A percentile compares a stretch with the other conserved stretches of the same genome.
phyloP scores from a whole-genome alignment of 1,284 basidiomycete genomes.

The Fomitopsis pinicola region DNA sequence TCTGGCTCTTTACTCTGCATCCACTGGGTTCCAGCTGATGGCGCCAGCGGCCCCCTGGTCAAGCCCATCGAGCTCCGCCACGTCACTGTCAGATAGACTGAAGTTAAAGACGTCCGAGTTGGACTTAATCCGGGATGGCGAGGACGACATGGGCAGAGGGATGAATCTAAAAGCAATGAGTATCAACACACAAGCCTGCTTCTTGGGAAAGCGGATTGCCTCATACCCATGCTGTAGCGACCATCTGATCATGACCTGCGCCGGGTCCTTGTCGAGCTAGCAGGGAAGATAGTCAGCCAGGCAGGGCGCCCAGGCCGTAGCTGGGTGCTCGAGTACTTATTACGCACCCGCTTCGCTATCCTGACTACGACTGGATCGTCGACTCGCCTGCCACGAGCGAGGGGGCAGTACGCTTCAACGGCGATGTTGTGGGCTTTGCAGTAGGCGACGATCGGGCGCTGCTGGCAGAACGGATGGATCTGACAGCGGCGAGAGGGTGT shows the following conservation, averaged over 20 bases:
- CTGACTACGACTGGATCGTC: conserved; percentile 36
- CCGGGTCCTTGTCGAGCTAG: conserved; percentile 43
- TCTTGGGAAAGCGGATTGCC: not conserved
- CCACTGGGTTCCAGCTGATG: conserved; percentile 45
- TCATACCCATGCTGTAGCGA: conserved; percentile 49
- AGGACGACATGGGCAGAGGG: conserved; percentile 50
- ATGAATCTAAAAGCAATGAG: conserved; percentile 30
- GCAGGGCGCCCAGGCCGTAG: not conserved
- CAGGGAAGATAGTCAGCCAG: not conserved
- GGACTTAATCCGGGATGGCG: conserved; percentile 39
- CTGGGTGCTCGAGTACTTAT: not conserved
- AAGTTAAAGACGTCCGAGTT: conserved; percentile 54
- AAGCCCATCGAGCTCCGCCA: conserved; percentile 41
- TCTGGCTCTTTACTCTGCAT: conserved; percentile 18
- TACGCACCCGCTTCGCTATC: conserved; percentile 39
- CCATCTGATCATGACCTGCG: conserved; percentile 68
- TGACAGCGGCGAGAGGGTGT: conserved; percentile 23
- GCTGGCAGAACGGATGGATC: conserved; percentile 85
- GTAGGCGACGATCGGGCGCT: conserved; percentile 73
- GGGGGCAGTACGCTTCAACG: conserved; percentile 63
- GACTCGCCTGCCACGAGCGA: conserved; percentile 41
- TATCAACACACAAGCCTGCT: not conserved
- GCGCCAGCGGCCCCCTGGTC: conserved; percentile 43
- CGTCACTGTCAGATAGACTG: conserved; percentile 42
- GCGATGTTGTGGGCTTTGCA: conserved; percentile 66